Evolutionary conservation across 352 stramenopile species (phyloP), one percentile per base, ranked within the genome.

Genomic region (Phytophthora podocarpi): DNA sequence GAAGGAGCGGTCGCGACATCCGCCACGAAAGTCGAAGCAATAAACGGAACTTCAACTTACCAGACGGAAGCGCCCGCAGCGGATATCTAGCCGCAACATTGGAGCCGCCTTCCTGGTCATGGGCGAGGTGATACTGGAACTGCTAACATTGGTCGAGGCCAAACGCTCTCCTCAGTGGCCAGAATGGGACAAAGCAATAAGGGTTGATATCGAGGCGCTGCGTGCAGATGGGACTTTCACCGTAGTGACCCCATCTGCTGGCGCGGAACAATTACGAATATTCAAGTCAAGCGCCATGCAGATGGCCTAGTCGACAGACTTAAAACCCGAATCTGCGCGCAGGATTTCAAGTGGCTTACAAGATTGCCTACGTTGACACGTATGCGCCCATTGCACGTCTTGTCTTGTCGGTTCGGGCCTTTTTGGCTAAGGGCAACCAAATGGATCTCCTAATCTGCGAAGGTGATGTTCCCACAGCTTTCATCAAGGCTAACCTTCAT

Each of bases 221-320:
- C 28, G 27, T 2, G 32, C 28, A 5, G 49, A 49, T 7, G 36
- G 27, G 2, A 63, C 42, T 0, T 63, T 49, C 12, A 35, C 49
- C 2, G 28, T 2, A 12, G 52, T 51, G 2, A 15, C 51, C 0
- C 2, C 23, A 4, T 40, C 40, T 7, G 5, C 1, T n/a, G 13
- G 20, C 13, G 20, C 11, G 4, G n/a, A n/a, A n/a, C n/a, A n/a
- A n/a, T n/a, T n/a, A n/a, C n/a, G n/a, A n/a, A n/a, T n/a, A n/a
- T n/a, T n/a, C n/a, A n/a, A n/a, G n/a, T n/a, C n/a, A 42, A 60
- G 40, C 41, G 52, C 21, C 18, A 46, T 60, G 52, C 41, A 53
- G 21, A 47, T 23, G 32, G 32, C 21, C 13, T 12, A 11, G 31
- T 61, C 37, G 52, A 60, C 12, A 27, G 40, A 45, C 21, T 30